phyloP scores from a whole-genome alignment of 306 rosid genomes.

The Vicia sativa region DNA sequence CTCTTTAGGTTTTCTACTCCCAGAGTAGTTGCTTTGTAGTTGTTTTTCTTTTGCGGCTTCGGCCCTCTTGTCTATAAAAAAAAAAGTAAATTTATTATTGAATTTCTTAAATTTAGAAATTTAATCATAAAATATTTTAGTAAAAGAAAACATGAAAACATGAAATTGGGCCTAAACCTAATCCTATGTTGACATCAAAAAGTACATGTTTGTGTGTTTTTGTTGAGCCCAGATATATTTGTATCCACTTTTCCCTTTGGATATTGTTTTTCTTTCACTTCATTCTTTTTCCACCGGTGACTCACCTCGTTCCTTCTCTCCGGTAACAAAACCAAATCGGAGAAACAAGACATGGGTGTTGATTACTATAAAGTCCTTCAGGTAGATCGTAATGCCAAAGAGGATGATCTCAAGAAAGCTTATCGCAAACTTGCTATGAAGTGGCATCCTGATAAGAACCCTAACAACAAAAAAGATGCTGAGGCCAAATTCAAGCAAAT shows the following conservation, averaged over 20 bases:
- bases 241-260: no score
- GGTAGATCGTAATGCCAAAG: slow-evolving; percentile 79
- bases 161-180: neutral
- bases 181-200: neutral
- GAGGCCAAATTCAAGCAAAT: slow-evolving; percentile 93
- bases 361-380: slow-evolving; percentile 90
- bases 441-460: slow-evolving; percentile 61
- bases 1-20: no score
- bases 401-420: slow-evolving; percentile 86
- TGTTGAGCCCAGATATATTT: neutral
- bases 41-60: no score
- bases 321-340: slow-evolving; percentile 30
- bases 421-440: slow-evolving; percentile 78
- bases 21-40: no score
- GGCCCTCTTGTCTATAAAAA: no score
- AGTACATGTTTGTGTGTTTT: neutral
- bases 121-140: no score
- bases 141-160: no score
- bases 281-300: slow-evolving; percentile 1
- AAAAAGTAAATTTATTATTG: no score
- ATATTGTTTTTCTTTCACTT: no score
- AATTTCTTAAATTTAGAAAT: no score
- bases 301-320: slow-evolving; percentile 26
- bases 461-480: slow-evolving; percentile 73
- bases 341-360: slow-evolving; percentile 61